Evolutionary conservation across 805 yeast genomes (phyloP).

Genomic region (Ogataea pini): DNA sequence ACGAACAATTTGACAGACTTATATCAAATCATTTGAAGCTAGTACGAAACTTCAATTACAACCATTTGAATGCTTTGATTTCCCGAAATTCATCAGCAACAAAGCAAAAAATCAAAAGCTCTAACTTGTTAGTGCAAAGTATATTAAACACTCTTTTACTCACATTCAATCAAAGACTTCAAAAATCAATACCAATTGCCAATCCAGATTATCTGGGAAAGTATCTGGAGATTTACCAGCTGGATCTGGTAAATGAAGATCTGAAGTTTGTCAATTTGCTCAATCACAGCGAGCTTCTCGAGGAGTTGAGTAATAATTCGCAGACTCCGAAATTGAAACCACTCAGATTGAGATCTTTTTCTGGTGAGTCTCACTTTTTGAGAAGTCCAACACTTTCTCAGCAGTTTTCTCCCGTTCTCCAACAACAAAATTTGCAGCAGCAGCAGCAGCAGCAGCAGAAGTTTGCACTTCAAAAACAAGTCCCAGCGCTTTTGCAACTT

Average conservation of each 20-base stretch:
- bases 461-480: neutral
- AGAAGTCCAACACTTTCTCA: slow-evolving; percentile 9
- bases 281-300: slow-evolving; percentile 21
- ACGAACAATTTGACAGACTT: slow-evolving; percentile 19
- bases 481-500: slow-evolving; percentile 12
- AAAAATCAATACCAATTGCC: slow-evolving; percentile 16
- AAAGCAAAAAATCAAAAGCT: slow-evolving; percentile 14
- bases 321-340: slow-evolving; percentile 19
- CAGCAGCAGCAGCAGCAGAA: neutral
- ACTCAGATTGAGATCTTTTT: slow-evolving; percentile 23
- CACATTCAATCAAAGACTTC: slow-evolving; percentile 21
- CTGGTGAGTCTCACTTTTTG: slow-evolving; percentile 15
- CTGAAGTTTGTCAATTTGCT: slow-evolving; percentile 24
- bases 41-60: slow-evolving; percentile 12
- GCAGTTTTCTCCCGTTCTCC: neutral
- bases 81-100: slow-evolving; percentile 6
- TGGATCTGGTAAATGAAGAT: slow-evolving; percentile 25
- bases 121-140: slow-evolving; percentile 18
- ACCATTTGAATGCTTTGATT: slow-evolving; percentile 11
- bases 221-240: slow-evolving; percentile 29
- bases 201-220: slow-evolving; percentile 23
- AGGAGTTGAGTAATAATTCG: slow-evolving; percentile 7
- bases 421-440: neutral
- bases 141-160: slow-evolving; percentile 22
- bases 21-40: slow-evolving; percentile 14